These are phyloP conservation scores for Fusarium globosum DNA, from an alignment of 2,329 filamentous ascomycete species.

Conservation along the genomic window DNA sequence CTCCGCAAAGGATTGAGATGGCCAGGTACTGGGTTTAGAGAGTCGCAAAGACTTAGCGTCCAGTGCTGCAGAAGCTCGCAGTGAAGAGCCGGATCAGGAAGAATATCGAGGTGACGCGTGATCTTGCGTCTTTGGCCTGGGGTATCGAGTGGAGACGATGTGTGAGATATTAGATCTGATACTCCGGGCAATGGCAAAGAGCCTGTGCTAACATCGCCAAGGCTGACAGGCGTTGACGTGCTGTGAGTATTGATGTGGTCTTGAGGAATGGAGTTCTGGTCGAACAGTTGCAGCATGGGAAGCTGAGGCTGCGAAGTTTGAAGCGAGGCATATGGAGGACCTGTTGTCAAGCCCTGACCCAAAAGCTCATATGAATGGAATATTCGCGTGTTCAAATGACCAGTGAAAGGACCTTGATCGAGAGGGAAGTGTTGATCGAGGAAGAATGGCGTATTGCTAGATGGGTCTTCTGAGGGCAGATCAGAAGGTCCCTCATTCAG, in stretches of 20 bases:
- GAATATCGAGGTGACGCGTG: constrained; percentile 31
- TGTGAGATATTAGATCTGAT: not conserved
- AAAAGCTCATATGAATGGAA: constrained; percentile 38
- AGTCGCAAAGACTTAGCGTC: constrained; percentile 40
- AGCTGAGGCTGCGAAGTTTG: not conserved
- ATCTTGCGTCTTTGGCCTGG: not conserved
- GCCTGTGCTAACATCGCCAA: not conserved
- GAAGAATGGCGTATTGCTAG: not conserved
- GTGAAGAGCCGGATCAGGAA: constrained; percentile 35
- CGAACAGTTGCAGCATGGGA: not conserved
- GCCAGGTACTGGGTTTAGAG: constrained; percentile 36
- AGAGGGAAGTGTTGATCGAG: not conserved
- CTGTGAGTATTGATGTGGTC: not conserved
- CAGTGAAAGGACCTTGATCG: constrained; percentile 5
- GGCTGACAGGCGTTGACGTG: not conserved
- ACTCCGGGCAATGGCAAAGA: not conserved
- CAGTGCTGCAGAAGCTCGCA: constrained; percentile 41
- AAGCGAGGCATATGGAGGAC: not conserved
- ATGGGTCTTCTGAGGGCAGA: not conserved
- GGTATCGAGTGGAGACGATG: not conserved
- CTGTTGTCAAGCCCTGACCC: constrained; percentile 26
- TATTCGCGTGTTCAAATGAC: constrained; percentile 24
- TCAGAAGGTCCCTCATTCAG: not conserved
- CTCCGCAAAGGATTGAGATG: constrained; percentile 37
- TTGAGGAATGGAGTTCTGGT: not conserved